Evolutionary conservation across 2,329 filamentous ascomycete species (phyloP), one percentile per base, ranked within the genome.

Genomic region (Purpureocillium takamizusanense): DNA sequence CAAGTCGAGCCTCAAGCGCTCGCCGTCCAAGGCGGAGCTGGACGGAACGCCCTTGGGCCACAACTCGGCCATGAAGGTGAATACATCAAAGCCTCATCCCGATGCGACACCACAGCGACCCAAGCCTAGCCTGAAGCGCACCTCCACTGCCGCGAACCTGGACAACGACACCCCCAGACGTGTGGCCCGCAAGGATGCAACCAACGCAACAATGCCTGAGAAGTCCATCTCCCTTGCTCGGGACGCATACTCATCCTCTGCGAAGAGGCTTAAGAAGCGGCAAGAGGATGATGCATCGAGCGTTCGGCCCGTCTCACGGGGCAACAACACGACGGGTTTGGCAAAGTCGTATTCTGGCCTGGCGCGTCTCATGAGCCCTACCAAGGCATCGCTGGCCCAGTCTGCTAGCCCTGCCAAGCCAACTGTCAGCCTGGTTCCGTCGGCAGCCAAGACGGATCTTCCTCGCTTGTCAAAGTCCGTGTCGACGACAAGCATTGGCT

Each of bases 241-340:
- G 33, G 37, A 33, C 15, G 31, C n/a, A 16, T 16, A 40, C 18
- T 29, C 27, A 10, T 42, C 54, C 16, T 64, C 75, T 5, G 68
- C 74, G 7, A 95, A 95, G 67, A 82, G 87, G 40, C 61, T 78
- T 44, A 86, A 85, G 56, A 76, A 81, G 48, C 72, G 68, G 33
- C 62, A 76, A 32, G 68, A 74, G 2, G 83, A 90, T 41, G 85
- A 92, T 58, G 72, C 76, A 13, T 83, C 85, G 9, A 74, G 73
- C 25, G 66, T 70, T 35, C 78, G 83, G 31, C 80, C 81, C 7
- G 53, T 66, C 9, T 78, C 78, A 12, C 66, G 67, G 21, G 69
- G 74, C 41, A 45, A 42, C 23, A 41, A 43, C 37, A 41, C 41
- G 14, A 42, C 49, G 18, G 33, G 37, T 13, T 52, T 69, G 16